Conservation (phyloP, 805 yeast genomes). For the Candida odintsovae region DNA sequence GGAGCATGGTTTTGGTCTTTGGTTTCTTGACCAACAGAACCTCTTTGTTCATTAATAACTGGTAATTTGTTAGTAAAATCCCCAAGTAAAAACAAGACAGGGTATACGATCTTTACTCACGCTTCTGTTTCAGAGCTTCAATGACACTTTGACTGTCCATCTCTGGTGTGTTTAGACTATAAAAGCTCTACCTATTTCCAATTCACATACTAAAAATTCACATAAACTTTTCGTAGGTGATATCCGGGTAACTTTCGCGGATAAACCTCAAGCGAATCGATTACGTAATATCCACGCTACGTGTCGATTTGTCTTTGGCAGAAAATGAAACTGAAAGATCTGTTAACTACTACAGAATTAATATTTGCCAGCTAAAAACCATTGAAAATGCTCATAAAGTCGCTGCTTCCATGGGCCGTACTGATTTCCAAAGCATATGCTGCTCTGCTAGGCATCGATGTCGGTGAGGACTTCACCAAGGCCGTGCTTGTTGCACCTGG, state of each 20-base stretch:
- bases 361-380: background rate
- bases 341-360: background rate
- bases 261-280: background rate
- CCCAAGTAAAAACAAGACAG: background rate
- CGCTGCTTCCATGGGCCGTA: conserved; percentile 4
- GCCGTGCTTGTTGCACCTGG: conserved; percentile 89
- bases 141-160: conserved; percentile 21
- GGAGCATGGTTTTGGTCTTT: background rate
- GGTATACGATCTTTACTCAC: conserved; percentile 8
- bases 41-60: conserved; percentile 14
- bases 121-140: conserved; percentile 21
- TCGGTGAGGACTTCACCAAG: conserved; percentile 82
- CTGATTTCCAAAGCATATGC: conserved; percentile 26
- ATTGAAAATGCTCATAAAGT: conserved; percentile 3
- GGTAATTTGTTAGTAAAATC: conserved; percentile 4
- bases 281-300: background rate
- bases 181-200: too few species aligned
- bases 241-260: background rate
- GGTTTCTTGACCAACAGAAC: background rate
- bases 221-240: background rate
- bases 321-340: background rate
- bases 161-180: background rate
- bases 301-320: background rate
- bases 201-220: too few species aligned
- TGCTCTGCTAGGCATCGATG: conserved; percentile 84